phyloP scores from a whole-genome alignment of 345 rosid species.

The Eucalyptus rudis region DNA sequence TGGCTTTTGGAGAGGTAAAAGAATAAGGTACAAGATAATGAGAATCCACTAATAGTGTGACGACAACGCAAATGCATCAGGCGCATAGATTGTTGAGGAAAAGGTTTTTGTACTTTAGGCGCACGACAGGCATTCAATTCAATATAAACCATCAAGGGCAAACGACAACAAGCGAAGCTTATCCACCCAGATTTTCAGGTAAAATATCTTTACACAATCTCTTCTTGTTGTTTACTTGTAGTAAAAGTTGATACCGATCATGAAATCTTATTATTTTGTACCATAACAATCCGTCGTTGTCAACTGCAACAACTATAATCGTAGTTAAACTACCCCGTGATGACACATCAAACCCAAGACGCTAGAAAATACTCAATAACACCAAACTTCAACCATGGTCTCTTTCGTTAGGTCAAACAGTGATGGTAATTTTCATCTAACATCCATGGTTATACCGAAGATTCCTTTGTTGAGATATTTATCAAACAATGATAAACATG shows the following conservation, averaged over 20 bases:
- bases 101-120: not conserved
- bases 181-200: not conserved
- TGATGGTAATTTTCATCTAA: not conserved
- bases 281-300: not conserved
- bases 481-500: not conserved
- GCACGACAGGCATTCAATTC: not conserved
- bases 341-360: not conserved
- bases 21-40: not conserved
- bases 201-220: not conserved
- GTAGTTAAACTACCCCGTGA: not conserved
- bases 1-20: not conserved
- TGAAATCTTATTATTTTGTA: not conserved
- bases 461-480: not conserved
- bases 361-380: not conserved
- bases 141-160: not conserved
- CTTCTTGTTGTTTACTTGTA: not conserved
- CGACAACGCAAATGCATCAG: not conserved
- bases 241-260: not conserved
- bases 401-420: not conserved
- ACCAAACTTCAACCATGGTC: not conserved
- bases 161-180: not conserved
- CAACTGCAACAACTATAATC: not conserved
- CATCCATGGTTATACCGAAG: not conserved
- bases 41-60: not conserved
- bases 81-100: not conserved